Evolutionary conservation across 2,329 filamentous ascomycete genomes (phyloP), one percentile per base, ranked within the genome.

Genomic region (Capronia coronata): DNA sequence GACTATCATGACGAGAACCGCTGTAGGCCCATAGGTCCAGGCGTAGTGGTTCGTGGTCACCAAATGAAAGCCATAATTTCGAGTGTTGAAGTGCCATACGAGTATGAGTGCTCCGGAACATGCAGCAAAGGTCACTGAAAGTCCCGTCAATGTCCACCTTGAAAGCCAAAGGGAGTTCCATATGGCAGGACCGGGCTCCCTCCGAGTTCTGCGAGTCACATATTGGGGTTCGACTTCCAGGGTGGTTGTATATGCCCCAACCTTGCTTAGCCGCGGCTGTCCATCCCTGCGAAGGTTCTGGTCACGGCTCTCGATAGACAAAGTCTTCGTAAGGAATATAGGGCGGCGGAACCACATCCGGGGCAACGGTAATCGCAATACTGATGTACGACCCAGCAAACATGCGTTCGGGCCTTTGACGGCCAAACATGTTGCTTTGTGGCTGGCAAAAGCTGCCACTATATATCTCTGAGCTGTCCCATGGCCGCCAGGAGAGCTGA

Each of bases 1-100:
- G 6, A 60, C 52, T 10, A 64, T 46, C 8, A 65, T 23, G 3
- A 63, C 54, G 29, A 67, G 57, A 11, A 67, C 49, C 47, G 52
- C 55, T 3, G 58, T 61, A 3, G 58, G 58, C 0, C 50, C 55
- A 29, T 61, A 61, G 1, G 57, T 58, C 53, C 57, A 57, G 2
- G 49, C 30, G 41, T 51, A 58, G 21, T 61, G 58, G 27, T 55
- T 59, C 10, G n/a, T 23, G 2, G 39, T 52, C n/a, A 43, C n/a
- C 11, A 53, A 23, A n/a, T 18, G 11, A 18, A 57, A 49, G 5
- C 58, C 58, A 34, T 53, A 34, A 25, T 43, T 3, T 41, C 13
- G 4, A 10, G 11, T 16, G 16, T 40, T 40, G 38, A 6, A 23
- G 9, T 40, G 13, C 18, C 21, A 22, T 5, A 40, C 13, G 3